phyloP scores from a whole-genome alignment of 108 stramenopile species.

The Parietichytrium sp. region DNA sequence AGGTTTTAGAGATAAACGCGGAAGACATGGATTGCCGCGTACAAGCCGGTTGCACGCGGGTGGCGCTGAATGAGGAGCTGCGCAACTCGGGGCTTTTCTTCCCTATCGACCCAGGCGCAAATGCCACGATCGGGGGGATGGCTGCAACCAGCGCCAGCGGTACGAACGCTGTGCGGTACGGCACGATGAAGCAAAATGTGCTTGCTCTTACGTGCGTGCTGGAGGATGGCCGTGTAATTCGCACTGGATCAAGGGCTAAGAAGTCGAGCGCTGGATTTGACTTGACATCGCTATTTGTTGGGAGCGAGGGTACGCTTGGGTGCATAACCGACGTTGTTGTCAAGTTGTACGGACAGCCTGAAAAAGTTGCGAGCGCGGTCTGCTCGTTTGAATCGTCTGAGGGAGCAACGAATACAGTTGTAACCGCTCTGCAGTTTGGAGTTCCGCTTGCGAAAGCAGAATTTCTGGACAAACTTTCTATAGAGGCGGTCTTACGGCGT shows the following conservation, averaged over 20 bases:
- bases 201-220: constrained; percentile 75
- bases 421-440: constrained; percentile 65
- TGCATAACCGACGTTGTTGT: constrained; percentile 82
- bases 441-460: constrained; percentile 73
- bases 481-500: constrained; percentile 64
- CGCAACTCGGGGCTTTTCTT: constrained; percentile 75
- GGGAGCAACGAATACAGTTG: constrained; percentile 72
- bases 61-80: constrained; percentile 68
- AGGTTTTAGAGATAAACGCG: constrained; percentile 44
- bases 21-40: constrained; percentile 61
- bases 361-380: constrained; percentile 67
- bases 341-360: constrained; percentile 76
- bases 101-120: constrained; percentile 90
- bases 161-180: constrained; percentile 89
- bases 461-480: constrained; percentile 80
- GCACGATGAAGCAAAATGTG: constrained; percentile 88
- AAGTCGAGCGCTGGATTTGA: constrained; percentile 88
- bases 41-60: constrained; percentile 64
- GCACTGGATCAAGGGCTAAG: constrained; percentile 62
- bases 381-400: constrained; percentile 71
- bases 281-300: constrained; percentile 73
- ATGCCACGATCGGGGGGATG: constrained; percentile 91
- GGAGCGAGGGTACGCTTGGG: constrained; percentile 79
- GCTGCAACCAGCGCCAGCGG: constrained; percentile 76
- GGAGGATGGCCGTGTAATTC: constrained; percentile 66